These are phyloP conservation scores for Stromatinia cepivora DNA, from an alignment of 2,329 filamentous ascomycete genomes.

Conservation along the genomic window DNA sequence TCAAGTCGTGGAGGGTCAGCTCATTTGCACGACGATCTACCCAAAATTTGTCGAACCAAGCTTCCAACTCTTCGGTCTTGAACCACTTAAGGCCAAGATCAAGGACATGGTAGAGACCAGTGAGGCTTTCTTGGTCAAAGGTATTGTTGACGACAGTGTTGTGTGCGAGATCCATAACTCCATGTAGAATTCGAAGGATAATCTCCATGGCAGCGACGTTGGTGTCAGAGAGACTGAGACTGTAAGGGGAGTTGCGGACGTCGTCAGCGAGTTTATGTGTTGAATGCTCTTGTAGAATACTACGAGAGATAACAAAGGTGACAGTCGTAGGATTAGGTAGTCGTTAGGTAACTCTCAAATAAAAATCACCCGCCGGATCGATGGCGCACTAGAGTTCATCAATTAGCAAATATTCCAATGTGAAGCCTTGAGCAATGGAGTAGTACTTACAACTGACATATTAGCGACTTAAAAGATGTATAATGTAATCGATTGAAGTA, in stretches of 20 bases:
- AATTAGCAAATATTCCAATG: not conserved
- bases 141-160: not conserved
- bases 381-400: not conserved
- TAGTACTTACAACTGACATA: not conserved
- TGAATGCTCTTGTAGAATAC: accelerated
- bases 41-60: not conserved
- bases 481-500: not conserved
- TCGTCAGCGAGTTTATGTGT: not conserved
- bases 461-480: not conserved
- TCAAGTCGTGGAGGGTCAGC: not conserved
- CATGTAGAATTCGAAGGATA: not conserved
- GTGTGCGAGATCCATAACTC: not conserved
- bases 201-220: not conserved
- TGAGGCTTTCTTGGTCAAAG: not conserved
- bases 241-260: not conserved
- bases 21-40: too few species aligned
- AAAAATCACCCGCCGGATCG: not conserved
- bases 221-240: not conserved
- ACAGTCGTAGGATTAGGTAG: not conserved
- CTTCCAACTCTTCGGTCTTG: not conserved
- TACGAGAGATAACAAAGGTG: not conserved
- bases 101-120: not conserved
- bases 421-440: too few species aligned
- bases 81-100: not conserved
- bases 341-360: not conserved